phyloP scores from a whole-genome alignment of 441 rosid genomes.

The Kokia cookei region DNA sequence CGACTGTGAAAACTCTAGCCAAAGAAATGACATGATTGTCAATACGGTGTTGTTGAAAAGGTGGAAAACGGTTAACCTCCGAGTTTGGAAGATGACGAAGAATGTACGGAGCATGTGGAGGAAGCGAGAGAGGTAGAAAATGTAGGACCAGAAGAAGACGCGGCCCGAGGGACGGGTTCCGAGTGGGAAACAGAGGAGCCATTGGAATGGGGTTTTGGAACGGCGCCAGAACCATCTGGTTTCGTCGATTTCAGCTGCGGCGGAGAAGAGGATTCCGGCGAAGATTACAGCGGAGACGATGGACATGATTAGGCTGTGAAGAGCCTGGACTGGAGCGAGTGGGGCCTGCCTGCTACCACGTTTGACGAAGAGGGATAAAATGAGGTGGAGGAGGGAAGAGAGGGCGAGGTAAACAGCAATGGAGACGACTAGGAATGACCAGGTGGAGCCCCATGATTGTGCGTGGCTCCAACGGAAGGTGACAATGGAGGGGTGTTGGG shows the following conservation, averaged over 20 bases:
- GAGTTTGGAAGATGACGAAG: conserved; percentile 38
- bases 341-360: conserved; percentile 34
- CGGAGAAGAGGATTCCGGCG: conserved; percentile 65
- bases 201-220: conserved; percentile 61
- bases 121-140: conserved; percentile 70
- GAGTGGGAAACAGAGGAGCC: conserved; percentile 87
- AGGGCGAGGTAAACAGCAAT: conserved; percentile 43
- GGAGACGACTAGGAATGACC: conserved; percentile 70
- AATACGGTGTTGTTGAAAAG: conserved; percentile 48
- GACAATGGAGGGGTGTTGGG: conserved; percentile 71
- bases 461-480: conserved; percentile 77
- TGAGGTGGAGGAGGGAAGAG: conserved; percentile 37
- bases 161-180: conserved; percentile 89
- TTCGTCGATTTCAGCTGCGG: conserved; percentile 68
- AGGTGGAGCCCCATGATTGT: conserved; percentile 83
- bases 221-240: conserved; percentile 83
- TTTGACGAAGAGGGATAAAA: conserved; percentile 32
- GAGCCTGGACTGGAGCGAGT: conserved; percentile 62
- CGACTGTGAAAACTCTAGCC: conserved; percentile 88
- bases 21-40: conserved; percentile 60
- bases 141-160: conserved; percentile 91
- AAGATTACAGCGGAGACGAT: conserved; percentile 57
- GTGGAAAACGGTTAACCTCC: conserved; percentile 48
- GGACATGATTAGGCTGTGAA: conserved; percentile 67
- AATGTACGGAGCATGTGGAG: conserved; percentile 72